Evolutionary conservation across 441 rosid species (phyloP).

Genomic region (Cnidoscolus chayamansa): DNA sequence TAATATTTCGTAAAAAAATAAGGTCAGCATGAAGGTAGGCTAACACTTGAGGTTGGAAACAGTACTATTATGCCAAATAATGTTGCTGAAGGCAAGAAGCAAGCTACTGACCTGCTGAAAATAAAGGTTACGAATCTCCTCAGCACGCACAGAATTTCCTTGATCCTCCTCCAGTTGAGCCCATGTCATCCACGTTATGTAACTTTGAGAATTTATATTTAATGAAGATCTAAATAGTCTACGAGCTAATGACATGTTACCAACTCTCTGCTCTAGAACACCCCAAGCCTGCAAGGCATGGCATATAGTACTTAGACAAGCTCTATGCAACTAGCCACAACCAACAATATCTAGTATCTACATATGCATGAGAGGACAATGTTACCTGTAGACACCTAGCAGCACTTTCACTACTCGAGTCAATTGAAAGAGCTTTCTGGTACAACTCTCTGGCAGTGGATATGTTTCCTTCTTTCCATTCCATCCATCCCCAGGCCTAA

Average conservation of each 20-base stretch:
- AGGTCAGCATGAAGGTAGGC: background rate
- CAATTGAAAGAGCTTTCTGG: conserved; percentile 68
- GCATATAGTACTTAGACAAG: background rate
- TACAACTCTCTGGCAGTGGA: conserved; percentile 72
- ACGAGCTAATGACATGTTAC: conserved; percentile 81
- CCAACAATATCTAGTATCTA: background rate
- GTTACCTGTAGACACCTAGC: conserved; percentile 86
- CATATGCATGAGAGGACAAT: conserved; percentile 1
- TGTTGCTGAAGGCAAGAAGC: background rate
- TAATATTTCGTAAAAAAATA: background rate
- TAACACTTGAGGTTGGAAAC: background rate
- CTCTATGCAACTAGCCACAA: conserved; percentile 6
- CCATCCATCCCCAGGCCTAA: conserved; percentile 99
- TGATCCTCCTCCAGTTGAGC: conserved; percentile 91
- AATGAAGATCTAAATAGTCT: conserved; percentile 80
- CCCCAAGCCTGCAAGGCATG: conserved; percentile 76
- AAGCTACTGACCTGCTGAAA: conserved; percentile 79
- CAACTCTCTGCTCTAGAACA: conserved; percentile 82
- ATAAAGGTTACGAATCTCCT: conserved; percentile 86
- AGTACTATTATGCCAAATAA: background rate
- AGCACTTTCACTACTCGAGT: conserved; percentile 72
- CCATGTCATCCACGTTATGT: conserved; percentile 98
- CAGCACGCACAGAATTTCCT: conserved; percentile 85
- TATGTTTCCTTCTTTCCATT: conserved; percentile 94
- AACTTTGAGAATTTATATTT: conserved; percentile 82